Evolutionary conservation across 2,329 filamentous ascomycete genomes (phyloP), one percentile per base, ranked within the genome.

Genomic region (Fusarium nurragi): DNA sequence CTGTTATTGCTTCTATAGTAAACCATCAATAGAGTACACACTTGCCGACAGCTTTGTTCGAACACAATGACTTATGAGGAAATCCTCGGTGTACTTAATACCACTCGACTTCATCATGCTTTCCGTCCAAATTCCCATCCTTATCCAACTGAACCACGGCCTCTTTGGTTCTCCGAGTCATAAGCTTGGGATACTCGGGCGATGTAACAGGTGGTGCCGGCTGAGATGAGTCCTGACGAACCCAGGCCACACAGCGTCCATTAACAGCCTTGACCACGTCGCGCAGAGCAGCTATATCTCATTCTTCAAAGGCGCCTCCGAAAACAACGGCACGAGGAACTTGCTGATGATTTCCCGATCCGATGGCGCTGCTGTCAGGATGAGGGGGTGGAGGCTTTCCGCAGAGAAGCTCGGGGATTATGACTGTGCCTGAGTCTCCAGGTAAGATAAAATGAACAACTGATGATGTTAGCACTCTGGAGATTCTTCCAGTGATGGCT

Each of bases 391-490:
- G 64, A 2, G 7, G 5, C 2, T 50, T 30, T 1, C 54, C 36
- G 0, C 45, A 19, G 0, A 67, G 40, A 2, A 67, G 40, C 6
- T 52, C 41, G 1, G 59, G 64, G 5, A 67, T 56, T 2, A 67
- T 53, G 22, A 6, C 10, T 6, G 40, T 50, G 12, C 64, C 64
- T 9, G 49, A 67, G 5, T 57, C 59, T 30, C 64, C 59, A 0
- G 59, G 41, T 5, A 67, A 18, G 4, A 67, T 19, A 26, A 67
- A 67, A 6, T 67, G 64, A 6, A 67, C 26, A 1, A 64, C 59
- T 66, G 10, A 0, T 0, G 4, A 2, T 7, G 2, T 65, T 3
- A 65, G 25, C 4, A 18, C 13, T 2, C 7, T 3, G 12, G 1
- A 5, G 12, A 16, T 3, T 2, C 0, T 6, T 16, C 32, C n/a